Conservation (phyloP, 352 stramenopile genomes). For the Pythium periplocum region DNA sequence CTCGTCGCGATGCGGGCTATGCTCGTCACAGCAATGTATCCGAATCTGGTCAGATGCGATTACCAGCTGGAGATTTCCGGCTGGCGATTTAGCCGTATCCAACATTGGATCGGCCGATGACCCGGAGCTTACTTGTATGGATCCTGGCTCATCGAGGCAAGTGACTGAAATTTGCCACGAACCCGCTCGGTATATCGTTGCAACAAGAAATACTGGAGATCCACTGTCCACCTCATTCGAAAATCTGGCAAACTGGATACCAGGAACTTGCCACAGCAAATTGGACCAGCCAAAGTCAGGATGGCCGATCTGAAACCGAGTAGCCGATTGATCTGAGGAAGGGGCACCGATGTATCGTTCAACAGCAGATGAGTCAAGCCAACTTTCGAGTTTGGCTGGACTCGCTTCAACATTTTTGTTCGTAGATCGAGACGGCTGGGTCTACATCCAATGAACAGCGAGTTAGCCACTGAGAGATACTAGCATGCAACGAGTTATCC, state of each 20-base stretch:
- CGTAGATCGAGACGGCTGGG: too few species aligned
- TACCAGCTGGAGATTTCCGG: constrained; percentile 2
- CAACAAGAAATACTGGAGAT: constrained; percentile 55
- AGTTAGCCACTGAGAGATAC: not conserved
- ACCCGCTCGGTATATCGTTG: constrained; percentile 54
- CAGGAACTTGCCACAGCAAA: constrained; percentile 68
- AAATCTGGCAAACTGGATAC: constrained; percentile 81
- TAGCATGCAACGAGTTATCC: not conserved
- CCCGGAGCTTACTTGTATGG: too few species aligned
- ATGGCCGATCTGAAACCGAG: constrained; percentile 66
- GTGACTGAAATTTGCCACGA: constrained; percentile 64
- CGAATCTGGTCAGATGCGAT: constrained; percentile 20
- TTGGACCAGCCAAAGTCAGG: constrained; percentile 71
- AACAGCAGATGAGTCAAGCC: too few species aligned
- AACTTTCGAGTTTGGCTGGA: too few species aligned
- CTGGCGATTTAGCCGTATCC: too few species aligned
- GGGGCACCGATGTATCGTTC: constrained; percentile 2
- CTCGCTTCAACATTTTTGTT: too few species aligned
- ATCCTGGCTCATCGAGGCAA: constrained; percentile 52
- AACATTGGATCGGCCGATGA: too few species aligned
- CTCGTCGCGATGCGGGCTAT: constrained; percentile 27
- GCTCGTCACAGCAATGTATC: constrained; percentile 69
- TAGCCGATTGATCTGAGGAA: not conserved
- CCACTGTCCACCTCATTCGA: constrained; percentile 9
- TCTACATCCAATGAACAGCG: too few species aligned